Evolutionary conservation across 768 basidiomycete species (phyloP), one percentile per base, ranked within the genome.

Genomic region (Leccinellum rugosiceps): DNA sequence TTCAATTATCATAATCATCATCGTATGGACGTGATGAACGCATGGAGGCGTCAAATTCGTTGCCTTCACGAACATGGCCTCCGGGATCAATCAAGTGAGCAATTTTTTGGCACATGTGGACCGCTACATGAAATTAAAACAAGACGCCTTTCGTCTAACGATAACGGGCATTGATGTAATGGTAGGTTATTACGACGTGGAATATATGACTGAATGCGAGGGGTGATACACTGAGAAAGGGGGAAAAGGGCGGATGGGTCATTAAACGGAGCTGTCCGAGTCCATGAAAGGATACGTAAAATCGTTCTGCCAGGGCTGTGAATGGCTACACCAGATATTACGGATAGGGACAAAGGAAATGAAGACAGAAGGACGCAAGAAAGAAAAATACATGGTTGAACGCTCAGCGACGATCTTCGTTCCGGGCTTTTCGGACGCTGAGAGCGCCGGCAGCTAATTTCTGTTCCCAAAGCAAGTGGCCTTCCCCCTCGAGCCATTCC

Each of bases 401-500:
- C 7, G 26, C 60, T 68, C 57, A 77, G 53, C 74, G 76, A 56
- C 75, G 76, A 52, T 77, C 76, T 46, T 75, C 76, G 45, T 63
- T 65, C 25, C 75, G 68, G 43, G 69, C 67, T 55, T 73, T 78
- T 57, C 71, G 72, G 45, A 68, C 61, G 51, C 65, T 70, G 38
- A 77, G 65, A 13, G 68, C 67, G 15, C 79, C 78, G 2, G 74
- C 62, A 1, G 71, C 68, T 14, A 75, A 77, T 66, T 81, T 82
- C 51, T 80, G 78, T 63, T 90, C 86, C 89, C 90, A 92, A 21
- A 68, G 53, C 19, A 68, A 66, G 44, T 81, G 83, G 13, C 85
- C 85, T 68, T 93, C 87, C 28, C 81, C 85, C 14, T 81, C 80
- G 15, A 78, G 44, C 92, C 92, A 94, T 32, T 80, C 77, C 13